phyloP scores from a whole-genome alignment of 2,329 filamentous ascomycete genomes.

The Colletotrichum viniferum region DNA sequence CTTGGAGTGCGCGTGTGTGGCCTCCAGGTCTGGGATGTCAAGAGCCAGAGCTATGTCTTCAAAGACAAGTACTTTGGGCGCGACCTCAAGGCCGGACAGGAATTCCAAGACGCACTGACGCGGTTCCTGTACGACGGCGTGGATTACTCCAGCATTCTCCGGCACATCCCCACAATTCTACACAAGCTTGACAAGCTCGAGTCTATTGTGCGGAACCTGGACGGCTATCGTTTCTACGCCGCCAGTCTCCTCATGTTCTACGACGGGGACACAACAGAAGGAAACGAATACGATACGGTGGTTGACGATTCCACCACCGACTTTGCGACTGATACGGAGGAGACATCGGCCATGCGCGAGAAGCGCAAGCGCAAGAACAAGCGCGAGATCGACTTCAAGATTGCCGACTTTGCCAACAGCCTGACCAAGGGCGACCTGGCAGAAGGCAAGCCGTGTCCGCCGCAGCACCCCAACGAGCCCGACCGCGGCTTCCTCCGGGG shows the following conservation, averaged over 20 bases:
- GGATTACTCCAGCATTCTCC: constrained; percentile 77
- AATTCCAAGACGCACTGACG: constrained; percentile 88
- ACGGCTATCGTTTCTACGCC: constrained; percentile 93
- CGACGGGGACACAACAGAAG: constrained; percentile 74
- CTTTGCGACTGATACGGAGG: constrained; percentile 62
- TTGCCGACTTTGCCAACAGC: constrained; percentile 98
- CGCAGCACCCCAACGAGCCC: constrained; percentile 77
- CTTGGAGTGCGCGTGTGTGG: constrained; percentile 94
- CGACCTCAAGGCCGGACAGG: constrained; percentile 80
- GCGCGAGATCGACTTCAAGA: constrained; percentile 85
- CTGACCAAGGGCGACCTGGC: constrained; percentile 83
- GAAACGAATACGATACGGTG: constrained; percentile 51
- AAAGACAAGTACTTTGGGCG: constrained; percentile 98
- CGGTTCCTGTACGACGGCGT: constrained; percentile 91
- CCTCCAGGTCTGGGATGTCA: constrained; percentile 93
- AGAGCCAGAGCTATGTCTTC: constrained; percentile 85
- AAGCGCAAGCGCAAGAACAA: constrained; percentile 53
- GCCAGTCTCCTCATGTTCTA: constrained; percentile 95
- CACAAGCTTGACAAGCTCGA: constrained; percentile 85
- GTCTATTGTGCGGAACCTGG: constrained; percentile 77
- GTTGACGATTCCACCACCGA: constrained; percentile 64
- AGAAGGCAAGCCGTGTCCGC: constrained; percentile 72
- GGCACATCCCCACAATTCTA: constrained; percentile 87
- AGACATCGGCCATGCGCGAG: constrained; percentile 40
- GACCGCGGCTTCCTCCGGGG: constrained; percentile 91